phyloP scores from a whole-genome alignment of 2,329 filamentous ascomycete species.

The Claviceps capensis region DNA sequence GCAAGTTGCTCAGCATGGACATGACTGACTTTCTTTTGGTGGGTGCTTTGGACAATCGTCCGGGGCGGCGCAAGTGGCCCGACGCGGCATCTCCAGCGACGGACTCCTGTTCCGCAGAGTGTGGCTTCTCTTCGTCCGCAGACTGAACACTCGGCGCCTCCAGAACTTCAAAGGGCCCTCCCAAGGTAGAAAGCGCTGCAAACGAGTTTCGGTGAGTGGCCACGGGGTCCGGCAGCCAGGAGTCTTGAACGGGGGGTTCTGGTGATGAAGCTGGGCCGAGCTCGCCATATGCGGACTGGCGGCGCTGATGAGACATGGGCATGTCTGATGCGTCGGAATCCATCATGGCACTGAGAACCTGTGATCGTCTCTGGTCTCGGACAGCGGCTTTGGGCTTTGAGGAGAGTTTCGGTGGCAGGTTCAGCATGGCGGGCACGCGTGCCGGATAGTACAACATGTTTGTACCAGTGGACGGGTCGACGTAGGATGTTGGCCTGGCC shows the following conservation, averaged over 20 bases:
- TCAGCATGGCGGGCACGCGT: constrained; percentile 85
- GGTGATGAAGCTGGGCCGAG: constrained; percentile 7
- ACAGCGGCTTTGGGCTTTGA: constrained; percentile 51
- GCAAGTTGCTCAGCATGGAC: constrained; percentile 33
- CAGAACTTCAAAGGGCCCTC: constrained; percentile 7
- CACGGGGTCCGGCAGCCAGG: constrained; percentile 35
- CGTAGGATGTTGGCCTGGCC: constrained; percentile 41
- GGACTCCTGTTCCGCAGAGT: constrained; percentile 6
- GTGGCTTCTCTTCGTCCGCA: constrained; percentile 1
- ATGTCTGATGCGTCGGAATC: constrained; percentile 10
- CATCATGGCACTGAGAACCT: constrained; percentile 52
- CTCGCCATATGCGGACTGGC: constrained; percentile 13
- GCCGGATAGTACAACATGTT: constrained; percentile 93
- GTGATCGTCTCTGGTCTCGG: constrained; percentile 58
- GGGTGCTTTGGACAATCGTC: constrained; percentile 18
- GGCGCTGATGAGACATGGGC: constrained; percentile 1
- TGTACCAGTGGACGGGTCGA: constrained; percentile 52
- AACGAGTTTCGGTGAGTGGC: constrained; percentile 24
- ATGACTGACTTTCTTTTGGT: constrained; percentile 20
- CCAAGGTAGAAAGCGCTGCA: constrained; percentile 17
- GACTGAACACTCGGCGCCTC: constrained; percentile 8
- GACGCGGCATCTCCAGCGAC: constrained; percentile 7
- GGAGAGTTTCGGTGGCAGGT: constrained; percentile 77
- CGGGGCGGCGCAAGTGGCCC: constrained; percentile 19
- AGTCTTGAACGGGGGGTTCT: constrained; percentile 12